Evolutionary conservation across 1,284 basidiomycete species (phyloP).

Genomic region (Cutaneotrichosporon cutaneum): DNA sequence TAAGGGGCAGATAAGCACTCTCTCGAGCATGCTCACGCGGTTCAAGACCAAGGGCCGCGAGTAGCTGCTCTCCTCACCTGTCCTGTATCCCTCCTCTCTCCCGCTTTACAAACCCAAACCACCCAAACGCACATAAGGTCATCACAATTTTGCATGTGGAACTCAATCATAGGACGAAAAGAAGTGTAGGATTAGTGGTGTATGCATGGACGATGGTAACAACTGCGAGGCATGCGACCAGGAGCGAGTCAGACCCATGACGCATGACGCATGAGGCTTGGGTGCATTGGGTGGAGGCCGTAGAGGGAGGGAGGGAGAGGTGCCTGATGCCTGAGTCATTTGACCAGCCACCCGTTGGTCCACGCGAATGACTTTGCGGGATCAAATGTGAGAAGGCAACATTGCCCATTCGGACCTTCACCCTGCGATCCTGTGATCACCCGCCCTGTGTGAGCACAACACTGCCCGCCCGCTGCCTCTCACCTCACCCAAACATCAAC

Average conservation of each 20-base stretch:
- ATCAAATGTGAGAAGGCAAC: conserved; percentile 4
- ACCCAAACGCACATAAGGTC: conserved; percentile 4
- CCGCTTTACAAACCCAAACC: conserved; percentile 6
- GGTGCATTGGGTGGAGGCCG: too few relatives aligned
- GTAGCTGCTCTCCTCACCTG: background rate
- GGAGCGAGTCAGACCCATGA: too few relatives aligned
- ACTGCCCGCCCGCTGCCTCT: background rate
- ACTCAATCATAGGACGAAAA: conserved; percentile 1
- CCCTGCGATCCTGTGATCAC: too few relatives aligned
- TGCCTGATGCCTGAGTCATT: background rate
- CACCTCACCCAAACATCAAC: background rate
- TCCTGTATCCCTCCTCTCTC: background rate
- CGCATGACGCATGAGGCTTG: too few relatives aligned
- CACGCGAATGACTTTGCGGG: conserved; percentile 17
- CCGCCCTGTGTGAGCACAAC: background rate
- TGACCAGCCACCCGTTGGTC: background rate
- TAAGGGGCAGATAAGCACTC: conserved; percentile 48
- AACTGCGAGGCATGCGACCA: too few relatives aligned
- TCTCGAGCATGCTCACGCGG: conserved; percentile 52
- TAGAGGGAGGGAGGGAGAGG: background rate
- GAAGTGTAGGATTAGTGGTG: conserved; percentile 12
- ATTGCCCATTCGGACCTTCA: too few relatives aligned
- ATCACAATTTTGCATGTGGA: conserved; percentile 10
- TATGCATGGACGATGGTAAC: conserved; percentile 4
- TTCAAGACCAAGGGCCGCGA: conserved; percentile 35